Evolutionary conservation across 495 filamentous ascomycete species (phyloP).

Genomic region (Penicillium antarcticum): DNA sequence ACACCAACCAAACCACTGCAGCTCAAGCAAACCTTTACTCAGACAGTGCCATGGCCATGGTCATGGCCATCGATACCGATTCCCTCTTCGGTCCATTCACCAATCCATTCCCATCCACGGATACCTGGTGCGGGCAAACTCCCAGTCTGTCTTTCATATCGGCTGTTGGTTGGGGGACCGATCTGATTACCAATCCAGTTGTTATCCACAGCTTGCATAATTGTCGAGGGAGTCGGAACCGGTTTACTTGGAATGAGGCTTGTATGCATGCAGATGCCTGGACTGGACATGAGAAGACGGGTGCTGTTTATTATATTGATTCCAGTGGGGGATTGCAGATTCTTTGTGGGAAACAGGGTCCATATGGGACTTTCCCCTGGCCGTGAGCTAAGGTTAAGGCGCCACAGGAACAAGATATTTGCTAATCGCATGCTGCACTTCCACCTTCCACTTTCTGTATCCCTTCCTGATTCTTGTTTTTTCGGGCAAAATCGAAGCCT

Average conservation of each 20-base stretch:
- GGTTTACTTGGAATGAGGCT: neutral
- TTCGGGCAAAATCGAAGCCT: too few relatives aligned
- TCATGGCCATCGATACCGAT: neutral
- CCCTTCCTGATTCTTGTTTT: too few relatives aligned
- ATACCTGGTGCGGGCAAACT: neutral
- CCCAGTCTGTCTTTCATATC: slow-evolving; percentile 1
- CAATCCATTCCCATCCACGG: neutral
- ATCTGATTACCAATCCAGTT: neutral
- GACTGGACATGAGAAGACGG: slow-evolving; percentile 1
- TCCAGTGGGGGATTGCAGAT: neutral
- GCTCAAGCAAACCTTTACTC: slow-evolving; percentile 1
- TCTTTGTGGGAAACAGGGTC: neutral
- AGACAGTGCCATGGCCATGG: neutral
- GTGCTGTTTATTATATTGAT: slow-evolving; percentile 7
- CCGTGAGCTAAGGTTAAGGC: too few relatives aligned
- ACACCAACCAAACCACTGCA: slow-evolving; percentile 2
- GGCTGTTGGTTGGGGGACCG: slow-evolving; percentile 3
- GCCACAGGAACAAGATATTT: too few relatives aligned
- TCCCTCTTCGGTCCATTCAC: neutral
- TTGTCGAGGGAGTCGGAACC: neutral
- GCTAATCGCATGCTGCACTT: too few relatives aligned
- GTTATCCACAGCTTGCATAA: neutral
- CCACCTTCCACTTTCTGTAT: too few relatives aligned
- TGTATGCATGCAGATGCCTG: slow-evolving; percentile 3
- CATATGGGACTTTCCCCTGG: neutral